phyloP scores from a whole-genome alignment of 352 stramenopile genomes.

The Globisporangium splendens region DNA sequence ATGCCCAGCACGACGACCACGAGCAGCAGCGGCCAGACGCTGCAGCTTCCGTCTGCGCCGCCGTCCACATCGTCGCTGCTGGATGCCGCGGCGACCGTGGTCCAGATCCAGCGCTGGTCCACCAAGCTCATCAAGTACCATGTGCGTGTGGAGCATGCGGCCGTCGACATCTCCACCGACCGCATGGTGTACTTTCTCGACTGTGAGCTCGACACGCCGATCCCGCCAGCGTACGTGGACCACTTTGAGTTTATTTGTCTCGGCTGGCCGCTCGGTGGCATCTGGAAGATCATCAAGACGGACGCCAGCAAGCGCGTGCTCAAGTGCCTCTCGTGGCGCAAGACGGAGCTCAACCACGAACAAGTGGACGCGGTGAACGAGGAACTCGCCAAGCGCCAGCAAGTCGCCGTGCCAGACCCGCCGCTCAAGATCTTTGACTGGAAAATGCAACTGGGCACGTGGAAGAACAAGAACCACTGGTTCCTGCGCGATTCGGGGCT shows the following conservation, averaged over 20 bases:
- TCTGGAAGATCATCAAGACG: conserved; percentile 46
- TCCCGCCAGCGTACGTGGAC: conserved; percentile 25
- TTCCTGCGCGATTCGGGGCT: conserved; percentile 43
- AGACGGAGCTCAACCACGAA: conserved; percentile 39
- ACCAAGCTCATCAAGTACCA: conserved; percentile 19
- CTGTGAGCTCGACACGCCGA: conserved; percentile 32
- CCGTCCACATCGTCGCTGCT: no score
- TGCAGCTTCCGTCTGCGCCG: no score
- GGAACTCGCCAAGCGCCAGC: conserved; percentile 19
- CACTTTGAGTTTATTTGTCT: conserved; percentile 44
- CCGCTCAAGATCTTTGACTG: conserved; percentile 39
- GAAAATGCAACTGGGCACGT: conserved; percentile 56
- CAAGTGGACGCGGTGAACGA: conserved; percentile 34
- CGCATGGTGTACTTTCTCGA: conserved; percentile 45
- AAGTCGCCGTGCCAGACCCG: no score
- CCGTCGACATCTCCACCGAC: conserved; percentile 42
- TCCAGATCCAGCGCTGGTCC: no score
- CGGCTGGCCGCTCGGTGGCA: conserved; percentile 41
- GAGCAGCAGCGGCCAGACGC: no score
- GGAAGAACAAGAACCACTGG: conserved; percentile 41
- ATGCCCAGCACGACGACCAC: no score
- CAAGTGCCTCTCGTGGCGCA: conserved; percentile 42
- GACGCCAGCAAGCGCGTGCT: conserved; percentile 26
- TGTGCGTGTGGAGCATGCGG: conserved; percentile 40
- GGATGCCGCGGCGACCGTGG: no score